Percentiles rank a stretch among this genome's conserved stretches.
Evolutionary conservation across 257 asterid genomes (phyloP).

Genomic region (Prunella vulgaris): DNA sequence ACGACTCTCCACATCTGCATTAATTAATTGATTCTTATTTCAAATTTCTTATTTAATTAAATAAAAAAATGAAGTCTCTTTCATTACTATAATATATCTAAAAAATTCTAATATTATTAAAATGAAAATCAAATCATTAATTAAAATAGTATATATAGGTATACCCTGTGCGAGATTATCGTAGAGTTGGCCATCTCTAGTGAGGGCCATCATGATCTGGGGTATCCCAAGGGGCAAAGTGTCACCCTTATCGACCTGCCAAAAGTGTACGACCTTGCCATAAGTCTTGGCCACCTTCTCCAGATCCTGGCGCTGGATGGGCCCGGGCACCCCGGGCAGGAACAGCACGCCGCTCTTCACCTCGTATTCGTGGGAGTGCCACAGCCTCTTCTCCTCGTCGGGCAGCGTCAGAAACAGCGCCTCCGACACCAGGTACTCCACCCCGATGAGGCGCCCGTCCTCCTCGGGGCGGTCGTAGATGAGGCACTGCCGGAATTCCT

Average conservation of each 20-base stretch:
- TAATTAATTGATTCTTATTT: no score
- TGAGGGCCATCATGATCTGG: constrained; percentile 85
- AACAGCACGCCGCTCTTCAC: constrained; percentile 83
- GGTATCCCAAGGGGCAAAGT: constrained; percentile 74
- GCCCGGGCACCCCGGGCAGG: constrained; percentile 72
- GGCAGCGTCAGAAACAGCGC: constrained; percentile 63
- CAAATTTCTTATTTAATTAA: no score
- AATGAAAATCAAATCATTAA: no score
- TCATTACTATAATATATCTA: no score
- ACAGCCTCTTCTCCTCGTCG: constrained; percentile 65
- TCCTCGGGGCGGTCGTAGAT: constrained; percentile 68
- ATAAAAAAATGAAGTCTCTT: no score
- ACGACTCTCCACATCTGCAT: constrained; percentile 60
- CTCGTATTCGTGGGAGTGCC: constrained; percentile 91
- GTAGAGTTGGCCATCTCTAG: constrained; percentile 73
- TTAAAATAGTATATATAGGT: no score
- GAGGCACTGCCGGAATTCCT: constrained; percentile 83
- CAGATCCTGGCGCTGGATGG: constrained; percentile 61
- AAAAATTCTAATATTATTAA: no score
- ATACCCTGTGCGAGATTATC: constrained; percentile 57
- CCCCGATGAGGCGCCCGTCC: constrained; percentile 66
- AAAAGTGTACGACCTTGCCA: constrained; percentile 72
- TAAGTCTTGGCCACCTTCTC: constrained; percentile 64
- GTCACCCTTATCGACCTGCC: constrained; percentile 89
- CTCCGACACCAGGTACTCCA: constrained; percentile 65